These are phyloP conservation scores for Moesziomyces antarcticus DNA, from an alignment of 1,284 basidiomycete species.

Conservation along the genomic window DNA sequence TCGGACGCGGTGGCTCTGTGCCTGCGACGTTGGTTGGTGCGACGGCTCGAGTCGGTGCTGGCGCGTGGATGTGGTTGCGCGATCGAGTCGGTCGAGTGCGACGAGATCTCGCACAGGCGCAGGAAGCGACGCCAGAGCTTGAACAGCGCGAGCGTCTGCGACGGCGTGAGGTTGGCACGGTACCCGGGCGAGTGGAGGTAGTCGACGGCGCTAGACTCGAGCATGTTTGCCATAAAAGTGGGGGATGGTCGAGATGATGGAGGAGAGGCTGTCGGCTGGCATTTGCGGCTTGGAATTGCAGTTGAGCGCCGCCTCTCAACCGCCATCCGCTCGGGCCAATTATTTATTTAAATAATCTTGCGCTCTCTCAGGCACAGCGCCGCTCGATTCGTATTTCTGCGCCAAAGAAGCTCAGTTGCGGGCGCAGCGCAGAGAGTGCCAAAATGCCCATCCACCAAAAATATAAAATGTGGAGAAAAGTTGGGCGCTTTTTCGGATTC, in stretches of 20 bases:
- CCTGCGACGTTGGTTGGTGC: constrained; percentile 19
- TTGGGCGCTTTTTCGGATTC: no score
- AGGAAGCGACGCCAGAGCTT: constrained; percentile 62
- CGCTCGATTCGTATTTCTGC: no score
- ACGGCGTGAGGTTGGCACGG: constrained; percentile 51
- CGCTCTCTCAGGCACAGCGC: no score
- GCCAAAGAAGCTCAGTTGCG: background rate
- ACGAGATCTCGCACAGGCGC: constrained; percentile 52
- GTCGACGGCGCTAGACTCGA: constrained; percentile 29
- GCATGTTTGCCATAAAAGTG: no score
- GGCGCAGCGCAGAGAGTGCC: no score
- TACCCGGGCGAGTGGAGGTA: constrained; percentile 50
- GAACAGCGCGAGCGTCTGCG: constrained; percentile 57
- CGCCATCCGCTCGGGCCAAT: background rate
- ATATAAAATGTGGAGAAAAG: no score
- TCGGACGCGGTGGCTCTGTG: constrained; percentile 25
- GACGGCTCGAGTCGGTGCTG: constrained; percentile 21
- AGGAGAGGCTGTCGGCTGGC: no score
- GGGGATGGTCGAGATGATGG: background rate
- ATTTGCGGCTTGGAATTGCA: no score
- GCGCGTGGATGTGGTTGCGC: constrained; percentile 8
- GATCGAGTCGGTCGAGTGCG: constrained; percentile 41
- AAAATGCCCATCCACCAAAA: no score
- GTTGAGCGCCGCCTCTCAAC: no score
- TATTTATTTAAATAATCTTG: background rate